Evolutionary conservation across 2,329 filamentous ascomycete species (phyloP).

Genomic region (Sclerotinia sclerotiorum): DNA sequence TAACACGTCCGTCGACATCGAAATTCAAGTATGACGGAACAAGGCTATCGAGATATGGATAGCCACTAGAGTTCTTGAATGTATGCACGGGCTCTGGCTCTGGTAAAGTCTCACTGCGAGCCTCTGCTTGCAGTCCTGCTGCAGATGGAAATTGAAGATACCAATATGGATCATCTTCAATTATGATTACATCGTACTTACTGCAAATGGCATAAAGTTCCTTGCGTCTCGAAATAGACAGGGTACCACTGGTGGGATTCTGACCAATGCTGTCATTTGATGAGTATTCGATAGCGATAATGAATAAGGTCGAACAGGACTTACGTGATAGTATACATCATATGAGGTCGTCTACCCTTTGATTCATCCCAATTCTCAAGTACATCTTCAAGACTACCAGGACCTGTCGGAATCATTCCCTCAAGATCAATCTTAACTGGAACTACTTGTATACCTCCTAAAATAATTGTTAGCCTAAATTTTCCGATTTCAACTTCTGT

Average conservation of each 20-base stretch:
- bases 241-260: slow-evolving; percentile 78
- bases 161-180: slow-evolving; percentile 97
- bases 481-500: too few relatives aligned
- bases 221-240: slow-evolving; percentile 70
- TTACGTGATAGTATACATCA: slow-evolving; percentile 89
- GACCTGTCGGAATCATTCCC: slow-evolving; percentile 74
- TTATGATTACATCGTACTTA: slow-evolving; percentile 83
- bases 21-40: slow-evolving; percentile 79
- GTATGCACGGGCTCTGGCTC: slow-evolving; percentile 31
- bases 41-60: slow-evolving; percentile 77
- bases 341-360: slow-evolving; percentile 72
- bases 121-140: slow-evolving; percentile 42
- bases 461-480: neutral
- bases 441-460: slow-evolving; percentile 60
- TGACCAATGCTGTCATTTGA: slow-evolving; percentile 67
- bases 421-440: slow-evolving; percentile 74
- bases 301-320: slow-evolving; percentile 42
- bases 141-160: slow-evolving; percentile 86
- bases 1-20: slow-evolving; percentile 81
- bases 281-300: slow-evolving; percentile 26
- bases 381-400: slow-evolving; percentile 73
- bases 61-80: slow-evolving; percentile 58
- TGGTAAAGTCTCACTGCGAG: slow-evolving; percentile 41
- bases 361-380: slow-evolving; percentile 77
- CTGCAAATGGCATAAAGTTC: slow-evolving; percentile 79